Evolutionary conservation across 2,329 filamentous ascomycete species (phyloP).

Genomic region (Penicillium sclerotiorum): DNA sequence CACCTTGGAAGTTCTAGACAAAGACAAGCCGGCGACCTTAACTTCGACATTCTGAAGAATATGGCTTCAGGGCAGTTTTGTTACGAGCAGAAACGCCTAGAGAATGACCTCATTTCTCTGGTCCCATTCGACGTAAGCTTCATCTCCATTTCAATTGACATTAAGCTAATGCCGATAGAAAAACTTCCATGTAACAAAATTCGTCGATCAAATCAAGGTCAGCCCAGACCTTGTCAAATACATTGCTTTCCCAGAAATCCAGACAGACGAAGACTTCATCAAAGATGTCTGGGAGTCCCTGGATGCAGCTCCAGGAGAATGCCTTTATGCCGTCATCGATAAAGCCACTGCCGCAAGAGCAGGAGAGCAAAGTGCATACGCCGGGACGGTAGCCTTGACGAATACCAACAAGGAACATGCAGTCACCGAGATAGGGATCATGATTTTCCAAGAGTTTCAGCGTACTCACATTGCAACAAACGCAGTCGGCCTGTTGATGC

Average conservation of each 20-base stretch:
- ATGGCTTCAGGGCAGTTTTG: slow-evolving; percentile 7
- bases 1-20: too few relatives aligned
- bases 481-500: slow-evolving; percentile 38
- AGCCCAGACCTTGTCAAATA: slow-evolving; percentile 5
- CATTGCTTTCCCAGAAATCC: slow-evolving; percentile 5
- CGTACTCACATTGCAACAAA: slow-evolving; percentile 14
- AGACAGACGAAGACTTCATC: slow-evolving; percentile 8
- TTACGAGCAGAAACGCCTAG: slow-evolving; percentile 11
- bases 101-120: slow-evolving; percentile 9
- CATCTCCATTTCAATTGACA: too few relatives aligned
- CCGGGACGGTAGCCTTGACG: slow-evolving; percentile 5
- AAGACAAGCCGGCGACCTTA: background rate
- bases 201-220: background rate
- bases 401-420: slow-evolving; percentile 7
- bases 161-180: background rate
- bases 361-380: background rate
- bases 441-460: slow-evolving; percentile 8
- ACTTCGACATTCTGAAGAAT: background rate
- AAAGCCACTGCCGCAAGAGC: background rate
- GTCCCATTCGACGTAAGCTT: slow-evolving; percentile 10
- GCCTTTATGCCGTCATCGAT: slow-evolving; percentile 13
- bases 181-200: background rate
- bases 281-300: slow-evolving; percentile 4
- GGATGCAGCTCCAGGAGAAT: background rate
- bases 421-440: slow-evolving; percentile 12